phyloP scores from a whole-genome alignment of 2,329 filamentous ascomycete species.

The Trichophyton schoenleinii region DNA sequence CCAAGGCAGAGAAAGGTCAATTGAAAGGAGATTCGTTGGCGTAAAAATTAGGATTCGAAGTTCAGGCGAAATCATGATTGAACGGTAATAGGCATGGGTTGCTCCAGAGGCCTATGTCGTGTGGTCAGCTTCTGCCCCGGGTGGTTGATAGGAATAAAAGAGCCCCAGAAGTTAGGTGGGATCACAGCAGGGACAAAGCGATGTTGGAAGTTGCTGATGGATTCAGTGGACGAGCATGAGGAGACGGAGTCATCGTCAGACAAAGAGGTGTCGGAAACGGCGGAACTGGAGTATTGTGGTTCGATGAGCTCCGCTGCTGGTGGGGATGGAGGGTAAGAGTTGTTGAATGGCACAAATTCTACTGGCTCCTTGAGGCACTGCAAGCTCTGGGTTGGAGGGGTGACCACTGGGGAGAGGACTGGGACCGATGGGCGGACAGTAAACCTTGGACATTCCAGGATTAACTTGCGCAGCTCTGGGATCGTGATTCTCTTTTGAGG shows the following conservation, averaged over 20 bases:
- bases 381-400: conserved; percentile 27
- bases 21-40: background rate
- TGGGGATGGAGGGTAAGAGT: conserved; percentile 24
- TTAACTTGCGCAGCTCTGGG: conserved; percentile 62
- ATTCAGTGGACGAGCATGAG: conserved; percentile 24
- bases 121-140: conserved; percentile 19
- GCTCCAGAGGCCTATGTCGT: conserved; percentile 18
- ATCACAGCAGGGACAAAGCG: conserved; percentile 19
- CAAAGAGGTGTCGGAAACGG: conserved; percentile 28
- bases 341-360: conserved; percentile 24
- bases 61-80: background rate
- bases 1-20: background rate
- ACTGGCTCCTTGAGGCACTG: conserved; percentile 22
- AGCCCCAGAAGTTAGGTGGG: conserved; percentile 18
- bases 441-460: conserved; percentile 64
- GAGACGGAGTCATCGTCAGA: conserved; percentile 27
- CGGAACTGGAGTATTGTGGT: conserved; percentile 28
- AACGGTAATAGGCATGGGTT: conserved; percentile 13
- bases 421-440: conserved; percentile 34
- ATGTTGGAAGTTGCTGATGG: conserved; percentile 18
- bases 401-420: conserved; percentile 4
- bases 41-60: background rate
- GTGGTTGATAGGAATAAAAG: conserved; percentile 18
- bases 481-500: conserved; percentile 73
- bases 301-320: conserved; percentile 25